These are phyloP conservation scores for Trichoderma sp. DNA, from an alignment of 2,329 filamentous ascomycete genomes.

Conservation along the genomic window DNA sequence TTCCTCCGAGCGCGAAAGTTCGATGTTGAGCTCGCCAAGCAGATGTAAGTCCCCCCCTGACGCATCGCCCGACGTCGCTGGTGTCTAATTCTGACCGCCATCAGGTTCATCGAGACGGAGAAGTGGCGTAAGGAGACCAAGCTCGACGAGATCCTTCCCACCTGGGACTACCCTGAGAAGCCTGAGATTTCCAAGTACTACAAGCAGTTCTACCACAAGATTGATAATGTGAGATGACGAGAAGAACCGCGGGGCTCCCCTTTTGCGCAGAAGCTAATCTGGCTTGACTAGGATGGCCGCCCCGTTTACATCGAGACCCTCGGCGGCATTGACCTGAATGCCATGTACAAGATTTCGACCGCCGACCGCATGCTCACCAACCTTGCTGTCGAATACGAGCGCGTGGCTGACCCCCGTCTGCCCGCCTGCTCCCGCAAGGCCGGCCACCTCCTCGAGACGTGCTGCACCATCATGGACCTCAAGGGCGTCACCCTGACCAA, in stretches of 20 bases:
- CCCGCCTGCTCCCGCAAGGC: conserved; percentile 93
- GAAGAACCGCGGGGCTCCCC: not conserved
- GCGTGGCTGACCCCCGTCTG: conserved; percentile 85
- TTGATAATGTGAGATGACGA: conserved; percentile 62
- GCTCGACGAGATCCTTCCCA: conserved; percentile 76
- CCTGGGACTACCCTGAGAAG: conserved; percentile 87
- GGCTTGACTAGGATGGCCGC: conserved; percentile 73
- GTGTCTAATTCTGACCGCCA: conserved; percentile 24
- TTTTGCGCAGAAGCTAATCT: conserved; percentile 4
- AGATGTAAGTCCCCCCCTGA: conserved; percentile 66
- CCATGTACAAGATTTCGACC: conserved; percentile 91
- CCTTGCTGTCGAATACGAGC: conserved; percentile 97
- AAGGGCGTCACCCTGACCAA: conserved; percentile 87
- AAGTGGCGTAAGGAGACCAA: conserved; percentile 86
- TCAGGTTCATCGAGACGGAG: conserved; percentile 86
- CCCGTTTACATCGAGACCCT: conserved; percentile 97
- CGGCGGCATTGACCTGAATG: conserved; percentile 84
- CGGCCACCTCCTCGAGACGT: conserved; percentile 89
- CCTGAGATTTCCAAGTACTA: conserved; percentile 83
- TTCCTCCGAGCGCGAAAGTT: conserved; percentile 96
- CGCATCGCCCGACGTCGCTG: not conserved
- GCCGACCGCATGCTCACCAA: conserved; percentile 94
- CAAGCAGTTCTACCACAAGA: conserved; percentile 99
- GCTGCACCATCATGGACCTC: conserved; percentile 97
- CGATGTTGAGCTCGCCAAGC: conserved; percentile 76